These are phyloP conservation scores for Syzygium jambos DNA, from an alignment of 345 rosid genomes.

Conservation along the genomic window DNA sequence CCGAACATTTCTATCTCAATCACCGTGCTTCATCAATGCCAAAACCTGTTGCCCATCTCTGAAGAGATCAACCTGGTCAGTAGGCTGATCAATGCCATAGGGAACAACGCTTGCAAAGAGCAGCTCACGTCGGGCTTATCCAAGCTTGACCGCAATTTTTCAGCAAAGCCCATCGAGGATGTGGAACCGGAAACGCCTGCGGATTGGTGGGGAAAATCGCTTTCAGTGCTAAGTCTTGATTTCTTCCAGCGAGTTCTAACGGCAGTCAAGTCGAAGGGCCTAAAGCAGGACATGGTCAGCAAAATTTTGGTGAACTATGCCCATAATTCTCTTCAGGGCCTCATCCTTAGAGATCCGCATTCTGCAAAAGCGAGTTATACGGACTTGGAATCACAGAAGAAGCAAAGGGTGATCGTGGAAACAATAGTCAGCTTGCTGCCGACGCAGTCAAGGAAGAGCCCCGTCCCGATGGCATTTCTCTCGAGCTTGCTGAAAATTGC, in stretches of 20 bases:
- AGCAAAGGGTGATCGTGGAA: constrained; percentile 65
- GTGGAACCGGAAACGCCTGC: constrained; percentile 62
- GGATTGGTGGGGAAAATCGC: constrained; percentile 91
- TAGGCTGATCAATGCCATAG: constrained; percentile 62
- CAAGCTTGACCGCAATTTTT: constrained; percentile 73
- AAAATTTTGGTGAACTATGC: constrained; percentile 80
- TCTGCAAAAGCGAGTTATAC: constrained; percentile 39
- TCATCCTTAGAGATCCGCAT: constrained; percentile 48
- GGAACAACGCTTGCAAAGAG: constrained; percentile 87
- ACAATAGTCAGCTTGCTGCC: constrained; percentile 68
- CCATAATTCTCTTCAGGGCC: constrained; percentile 69
- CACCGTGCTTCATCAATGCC: constrained; percentile 67
- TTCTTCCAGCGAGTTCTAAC: constrained; percentile 74
- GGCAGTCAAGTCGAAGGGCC: constrained; percentile 81
- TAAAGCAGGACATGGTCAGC: constrained; percentile 85
- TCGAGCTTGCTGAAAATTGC: constrained; percentile 77
- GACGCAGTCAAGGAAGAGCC: constrained; percentile 72
- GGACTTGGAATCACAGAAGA: constrained; percentile 62
- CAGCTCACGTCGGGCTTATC: constrained; percentile 82
- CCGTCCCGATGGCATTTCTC: constrained; percentile 83
- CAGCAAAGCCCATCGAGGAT: constrained; percentile 25
- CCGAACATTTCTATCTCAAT: constrained; percentile 60
- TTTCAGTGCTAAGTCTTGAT: constrained; percentile 64
- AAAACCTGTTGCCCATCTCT: constrained; percentile 51
- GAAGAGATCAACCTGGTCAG: constrained; percentile 74